Conservation (phyloP, 495 filamentous ascomycete species). For the Aspergillus conjunctus region DNA sequence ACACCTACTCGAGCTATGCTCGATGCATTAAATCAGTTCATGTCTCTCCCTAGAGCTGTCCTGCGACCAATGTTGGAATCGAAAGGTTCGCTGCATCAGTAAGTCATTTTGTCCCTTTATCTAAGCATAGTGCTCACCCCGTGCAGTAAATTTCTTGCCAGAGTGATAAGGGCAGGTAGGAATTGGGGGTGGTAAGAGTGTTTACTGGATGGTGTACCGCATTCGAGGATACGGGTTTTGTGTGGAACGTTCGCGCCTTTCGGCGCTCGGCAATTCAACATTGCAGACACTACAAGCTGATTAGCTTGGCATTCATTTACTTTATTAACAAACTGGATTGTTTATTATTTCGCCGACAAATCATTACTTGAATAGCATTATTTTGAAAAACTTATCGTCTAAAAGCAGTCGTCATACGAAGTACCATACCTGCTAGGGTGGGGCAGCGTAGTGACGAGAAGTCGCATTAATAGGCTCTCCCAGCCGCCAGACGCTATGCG, state of each 20-base stretch:
- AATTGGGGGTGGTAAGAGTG: not conserved
- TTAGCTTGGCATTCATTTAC: not conserved
- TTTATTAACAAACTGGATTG: not conserved
- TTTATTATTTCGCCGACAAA: not conserved
- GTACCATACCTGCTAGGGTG: not conserved
- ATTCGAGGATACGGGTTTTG: not conserved
- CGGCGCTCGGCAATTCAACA: not conserved
- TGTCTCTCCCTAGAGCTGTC: not conserved
- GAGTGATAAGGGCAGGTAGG: not conserved
- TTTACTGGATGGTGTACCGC: not conserved
- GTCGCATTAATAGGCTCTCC: not conserved
- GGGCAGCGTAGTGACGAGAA: not conserved
- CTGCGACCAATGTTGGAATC: not conserved
- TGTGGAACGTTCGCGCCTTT: not conserved
- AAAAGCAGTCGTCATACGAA: not conserved
- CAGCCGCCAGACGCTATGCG: not conserved
- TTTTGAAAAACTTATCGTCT: not conserved
- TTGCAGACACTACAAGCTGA: not conserved
- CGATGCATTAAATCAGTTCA: not conserved
- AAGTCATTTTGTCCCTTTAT: not conserved
- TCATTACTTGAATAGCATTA: not conserved
- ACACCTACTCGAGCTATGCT: not conserved
- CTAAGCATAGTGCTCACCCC: not conserved
- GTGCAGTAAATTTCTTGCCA: not conserved
- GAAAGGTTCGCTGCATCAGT: not conserved